Percentiles rank a stretch among this genome's conserved stretches.
Conservation (phyloP, 2,329 filamentous ascomycete species). For the Colletotrichum melonis region DNA sequence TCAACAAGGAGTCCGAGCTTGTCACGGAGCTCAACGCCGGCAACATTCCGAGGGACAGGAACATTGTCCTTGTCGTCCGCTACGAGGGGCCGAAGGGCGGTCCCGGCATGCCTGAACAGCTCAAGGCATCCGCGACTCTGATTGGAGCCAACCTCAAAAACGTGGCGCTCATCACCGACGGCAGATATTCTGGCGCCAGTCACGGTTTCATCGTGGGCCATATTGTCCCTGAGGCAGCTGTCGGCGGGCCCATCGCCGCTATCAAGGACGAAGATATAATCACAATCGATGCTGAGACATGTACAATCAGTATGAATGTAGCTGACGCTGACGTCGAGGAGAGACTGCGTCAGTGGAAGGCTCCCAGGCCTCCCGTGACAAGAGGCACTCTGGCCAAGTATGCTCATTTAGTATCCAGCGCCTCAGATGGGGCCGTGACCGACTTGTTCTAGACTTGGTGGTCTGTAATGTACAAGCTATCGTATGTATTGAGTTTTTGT, state of each 20-base stretch:
- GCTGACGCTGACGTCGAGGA: conserved; percentile 78
- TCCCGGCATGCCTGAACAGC: conserved; percentile 95
- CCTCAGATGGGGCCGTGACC: background rate
- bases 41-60: conserved; percentile 71
- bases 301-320: conserved; percentile 75
- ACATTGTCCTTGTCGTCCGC: conserved; percentile 88
- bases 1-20: conserved; percentile 85
- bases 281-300: conserved; percentile 86
- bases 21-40: conserved; percentile 80
- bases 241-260: conserved; percentile 88
- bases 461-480: background rate
- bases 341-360: conserved; percentile 74
- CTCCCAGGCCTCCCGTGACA: conserved; percentile 78
- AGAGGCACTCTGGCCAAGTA: conserved; percentile 93
- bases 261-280: conserved; percentile 84
- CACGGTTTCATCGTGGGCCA: conserved; percentile 97
- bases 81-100: conserved; percentile 96
- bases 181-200: conserved; percentile 86
- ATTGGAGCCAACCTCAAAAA: conserved; percentile 92
- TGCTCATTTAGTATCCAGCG: conserved; percentile 52
- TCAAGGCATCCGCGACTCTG: conserved; percentile 88
- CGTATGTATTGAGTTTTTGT: background rate
- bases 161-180: conserved; percentile 92
- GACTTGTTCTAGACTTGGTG: background rate
- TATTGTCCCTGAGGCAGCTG: conserved; percentile 89